phyloP scores from a whole-genome alignment of 2,329 filamentous ascomycete genomes.

The Ceratocystis ficicola region DNA sequence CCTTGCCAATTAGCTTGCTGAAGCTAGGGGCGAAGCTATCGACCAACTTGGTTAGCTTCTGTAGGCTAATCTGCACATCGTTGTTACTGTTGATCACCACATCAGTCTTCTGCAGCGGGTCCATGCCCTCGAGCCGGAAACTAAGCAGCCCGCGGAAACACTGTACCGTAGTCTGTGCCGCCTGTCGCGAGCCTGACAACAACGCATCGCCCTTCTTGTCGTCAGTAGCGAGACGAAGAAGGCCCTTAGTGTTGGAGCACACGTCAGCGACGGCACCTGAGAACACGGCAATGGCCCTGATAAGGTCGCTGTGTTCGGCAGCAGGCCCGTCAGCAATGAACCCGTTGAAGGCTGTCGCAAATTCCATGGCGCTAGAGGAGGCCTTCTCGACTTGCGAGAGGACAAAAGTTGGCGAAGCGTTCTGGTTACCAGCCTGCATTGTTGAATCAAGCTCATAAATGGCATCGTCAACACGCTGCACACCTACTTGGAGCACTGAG shows the following conservation, averaged over 20 bases:
- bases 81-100: conserved; percentile 97
- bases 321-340: conserved; percentile 95
- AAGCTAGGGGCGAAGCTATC: conserved; percentile 85
- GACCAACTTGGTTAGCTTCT: conserved; percentile 84
- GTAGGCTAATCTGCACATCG: conserved; percentile 86
- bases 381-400: conserved; percentile 96
- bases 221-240: conserved; percentile 83
- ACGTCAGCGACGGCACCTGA: conserved; percentile 85
- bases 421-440: conserved; percentile 98
- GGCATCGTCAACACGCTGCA: conserved; percentile 88
- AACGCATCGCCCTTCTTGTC: conserved; percentile 88
- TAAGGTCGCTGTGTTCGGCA: conserved; percentile 78
- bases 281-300: conserved; percentile 84
- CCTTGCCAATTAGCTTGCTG: conserved; percentile 65
- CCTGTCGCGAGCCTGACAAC: conserved; percentile 67
- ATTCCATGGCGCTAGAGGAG: conserved; percentile 86
- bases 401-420: conserved; percentile 86
- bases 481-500: conserved; percentile 83
- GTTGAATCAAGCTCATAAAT: conserved; percentile 94
- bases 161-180: conserved; percentile 75
- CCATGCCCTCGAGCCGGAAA: conserved; percentile 82
- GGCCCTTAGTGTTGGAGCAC: conserved; percentile 89
- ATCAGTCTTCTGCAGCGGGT: conserved; percentile 84
- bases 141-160: conserved; percentile 94
- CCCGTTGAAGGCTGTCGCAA: conserved; percentile 95